Percentiles rank a stretch among this genome's conserved stretches.
Evolutionary conservation across 148 eudicot species (phyloP).

Genomic region (Arbutus unedo): DNA sequence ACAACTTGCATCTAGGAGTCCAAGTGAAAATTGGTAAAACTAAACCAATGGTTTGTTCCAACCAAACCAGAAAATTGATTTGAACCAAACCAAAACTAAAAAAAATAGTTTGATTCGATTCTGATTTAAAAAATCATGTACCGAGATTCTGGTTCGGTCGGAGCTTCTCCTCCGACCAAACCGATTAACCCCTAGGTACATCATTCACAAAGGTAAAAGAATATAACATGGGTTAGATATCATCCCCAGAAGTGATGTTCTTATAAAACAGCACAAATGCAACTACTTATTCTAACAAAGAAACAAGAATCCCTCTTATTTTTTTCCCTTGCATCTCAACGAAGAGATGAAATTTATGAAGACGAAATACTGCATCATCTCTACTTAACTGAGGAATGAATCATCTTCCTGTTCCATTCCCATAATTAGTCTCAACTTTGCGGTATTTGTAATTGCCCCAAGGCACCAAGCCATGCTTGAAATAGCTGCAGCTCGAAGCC

Average conservation of each 20-base stretch:
- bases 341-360: neutral
- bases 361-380: neutral
- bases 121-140: too few relatives aligned
- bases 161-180: too few relatives aligned
- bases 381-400: neutral
- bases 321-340: slow-evolving; percentile 5
- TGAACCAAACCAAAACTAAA: too few relatives aligned
- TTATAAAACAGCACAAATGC: neutral
- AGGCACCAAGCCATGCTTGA: neutral
- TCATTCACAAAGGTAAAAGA: neutral
- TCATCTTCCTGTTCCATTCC: neutral
- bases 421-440: neutral
- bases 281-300: neutral
- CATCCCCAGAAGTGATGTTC: neutral
- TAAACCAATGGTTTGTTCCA: too few relatives aligned
- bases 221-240: neutral
- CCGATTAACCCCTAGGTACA: neutral
- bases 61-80: too few relatives aligned
- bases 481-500: neutral
- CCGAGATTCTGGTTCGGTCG: too few relatives aligned
- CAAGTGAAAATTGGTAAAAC: too few relatives aligned
- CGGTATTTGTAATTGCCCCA: neutral
- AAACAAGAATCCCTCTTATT: neutral
- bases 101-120: too few relatives aligned
- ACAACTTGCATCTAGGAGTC: too few relatives aligned